Conservation (phyloP, 768 basidiomycete species). For the Cyclocybe cylindracea region DNA sequence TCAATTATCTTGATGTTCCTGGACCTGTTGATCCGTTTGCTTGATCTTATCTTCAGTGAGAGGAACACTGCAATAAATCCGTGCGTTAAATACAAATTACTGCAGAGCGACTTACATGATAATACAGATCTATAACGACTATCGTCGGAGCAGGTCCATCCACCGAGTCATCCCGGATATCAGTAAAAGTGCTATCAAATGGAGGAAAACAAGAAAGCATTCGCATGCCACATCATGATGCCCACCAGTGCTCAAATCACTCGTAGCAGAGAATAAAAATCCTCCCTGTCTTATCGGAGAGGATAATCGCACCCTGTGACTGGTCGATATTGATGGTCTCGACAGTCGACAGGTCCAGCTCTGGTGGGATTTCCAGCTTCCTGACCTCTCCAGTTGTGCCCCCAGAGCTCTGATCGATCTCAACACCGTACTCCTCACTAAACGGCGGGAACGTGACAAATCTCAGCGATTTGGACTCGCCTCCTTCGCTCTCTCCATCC, state of each 20-base stretch:
- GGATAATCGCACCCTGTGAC: slow-evolving; percentile 69
- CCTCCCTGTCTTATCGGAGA: slow-evolving; percentile 66
- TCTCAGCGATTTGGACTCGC: slow-evolving; percentile 50
- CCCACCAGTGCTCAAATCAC: slow-evolving; percentile 16
- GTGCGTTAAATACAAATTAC: no score
- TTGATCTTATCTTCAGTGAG: not conserved
- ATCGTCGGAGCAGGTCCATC: no score
- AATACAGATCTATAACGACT: no score
- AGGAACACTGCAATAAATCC: not conserved
- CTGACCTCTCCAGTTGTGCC: slow-evolving; percentile 46
- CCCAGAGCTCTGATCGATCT: slow-evolving; percentile 18
- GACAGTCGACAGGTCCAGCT: slow-evolving; percentile 62
- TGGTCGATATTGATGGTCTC: slow-evolving; percentile 83
- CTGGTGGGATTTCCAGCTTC: slow-evolving; percentile 64
- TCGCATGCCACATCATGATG: no score
- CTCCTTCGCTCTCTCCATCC: slow-evolving; percentile 1
- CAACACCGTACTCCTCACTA: slow-evolving; percentile 30
- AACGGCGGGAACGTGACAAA: slow-evolving; percentile 74
- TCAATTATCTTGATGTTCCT: no score
- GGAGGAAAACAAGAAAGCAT: not conserved
- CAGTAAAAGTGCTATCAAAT: not conserved
- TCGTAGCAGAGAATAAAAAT: slow-evolving; percentile 76
- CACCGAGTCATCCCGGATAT: no score
- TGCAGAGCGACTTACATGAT: no score
- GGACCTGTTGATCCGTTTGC: no score